Base-by-base conservation (phyloP, 2,329 filamentous ascomycete genomes). In the Ophiocordyceps camponoti-saundersi region DNA sequence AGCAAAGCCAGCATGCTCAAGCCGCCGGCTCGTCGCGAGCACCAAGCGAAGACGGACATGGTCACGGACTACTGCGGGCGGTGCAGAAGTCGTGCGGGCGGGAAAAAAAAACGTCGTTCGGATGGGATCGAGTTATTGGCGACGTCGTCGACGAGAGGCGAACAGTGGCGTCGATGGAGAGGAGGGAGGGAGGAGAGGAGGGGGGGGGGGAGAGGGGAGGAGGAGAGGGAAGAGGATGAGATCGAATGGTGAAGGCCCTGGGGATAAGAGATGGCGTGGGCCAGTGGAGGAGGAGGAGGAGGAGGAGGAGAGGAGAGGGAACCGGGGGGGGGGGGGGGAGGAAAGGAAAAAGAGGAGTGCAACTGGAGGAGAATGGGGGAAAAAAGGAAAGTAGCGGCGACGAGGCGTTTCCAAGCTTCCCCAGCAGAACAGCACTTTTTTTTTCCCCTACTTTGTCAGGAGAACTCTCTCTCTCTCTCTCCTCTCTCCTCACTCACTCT, bases 41-140 rank as follows among this genome's bases (percentile, higher is more conserved):
- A 69, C 75, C 75, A 79, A 36, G 56, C 56, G 54, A 77, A 71
- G 51, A 77, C 53, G 49, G 70, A 67, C 75, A 77, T 78, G 50
- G 39, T 53, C 23, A 18, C 42, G 16, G 39, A 34, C 22, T 6
- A 30, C 20, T 42, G 36, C 45, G 41, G n/a, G 34, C 44, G 21
- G 26, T 21, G 12, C 42, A 44, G 42, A 22, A 21, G 42, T 39
- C 26, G 34, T 26, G 43, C 40, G 34, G 36, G 26, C 42, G 29
- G 12, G 45, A 10, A 23, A 26, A 44, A 22, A 30, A 44, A 39
- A 20, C 23, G 44, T 32, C 39, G 46, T 29, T 39, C 20, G n/a
- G 23, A 20, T 20, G 13, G 23, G 18, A 23, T 21, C 21, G 21
- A 32, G 30, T 13, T 36, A 15, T n/a, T 7, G 34, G 13, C 12